Conservation (phyloP, 73 alveolate genomes). For the Paramecium sexaurelia region DNA sequence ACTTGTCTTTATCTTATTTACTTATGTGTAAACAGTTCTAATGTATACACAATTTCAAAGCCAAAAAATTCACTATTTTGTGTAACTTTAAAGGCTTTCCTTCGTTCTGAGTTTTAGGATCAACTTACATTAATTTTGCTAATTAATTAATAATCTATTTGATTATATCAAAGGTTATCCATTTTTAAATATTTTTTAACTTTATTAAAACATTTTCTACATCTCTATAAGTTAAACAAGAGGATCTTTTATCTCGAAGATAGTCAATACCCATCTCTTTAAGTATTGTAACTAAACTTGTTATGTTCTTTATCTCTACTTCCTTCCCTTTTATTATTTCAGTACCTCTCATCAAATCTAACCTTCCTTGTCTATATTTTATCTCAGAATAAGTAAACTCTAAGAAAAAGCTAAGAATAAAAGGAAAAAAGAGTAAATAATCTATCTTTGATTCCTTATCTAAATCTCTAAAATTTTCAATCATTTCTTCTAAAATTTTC, state of each 20-base stretch:
- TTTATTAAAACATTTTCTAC: neutral
- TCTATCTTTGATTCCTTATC: neutral
- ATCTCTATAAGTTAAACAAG: neutral
- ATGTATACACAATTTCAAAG: slow-evolving; percentile 25
- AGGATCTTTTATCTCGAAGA: neutral
- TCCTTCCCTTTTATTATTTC: slow-evolving; percentile 26
- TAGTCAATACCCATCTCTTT: slow-evolving; percentile 44
- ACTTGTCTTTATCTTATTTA: neutral
- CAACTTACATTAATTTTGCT: slow-evolving; percentile 10
- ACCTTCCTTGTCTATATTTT: slow-evolving; percentile 5
- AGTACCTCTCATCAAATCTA: slow-evolving; percentile 38
- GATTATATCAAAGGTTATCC: slow-evolving; percentile 30
- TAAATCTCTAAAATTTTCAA: neutral
- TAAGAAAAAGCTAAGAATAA: slow-evolving; percentile 27
- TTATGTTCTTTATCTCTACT: slow-evolving; percentile 6
- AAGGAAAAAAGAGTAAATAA: neutral
- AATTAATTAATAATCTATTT: neutral
- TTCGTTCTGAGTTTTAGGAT: neutral
- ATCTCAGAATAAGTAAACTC: neutral
- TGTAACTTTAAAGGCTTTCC: neutral
- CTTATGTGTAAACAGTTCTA: slow-evolving; percentile 1
- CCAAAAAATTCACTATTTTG: neutral
- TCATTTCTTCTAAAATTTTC: neutral
- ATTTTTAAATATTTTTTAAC: slow-evolving; percentile 28
- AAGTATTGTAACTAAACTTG: neutral